These are phyloP conservation scores for Acacia acuminata DNA, from an alignment of 306 rosid species.

Conservation along the genomic window DNA sequence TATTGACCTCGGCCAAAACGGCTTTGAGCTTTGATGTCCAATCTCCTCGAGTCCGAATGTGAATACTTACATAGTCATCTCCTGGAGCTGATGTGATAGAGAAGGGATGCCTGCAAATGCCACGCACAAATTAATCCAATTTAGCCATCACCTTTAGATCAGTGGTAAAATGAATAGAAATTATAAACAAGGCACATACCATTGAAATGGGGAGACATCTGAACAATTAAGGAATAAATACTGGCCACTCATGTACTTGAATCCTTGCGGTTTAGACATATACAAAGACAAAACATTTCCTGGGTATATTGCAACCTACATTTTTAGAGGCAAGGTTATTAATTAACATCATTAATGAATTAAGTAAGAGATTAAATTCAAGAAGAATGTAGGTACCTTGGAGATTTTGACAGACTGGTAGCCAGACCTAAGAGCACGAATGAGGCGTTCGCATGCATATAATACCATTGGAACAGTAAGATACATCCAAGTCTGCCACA, in stretches of 20 bases:
- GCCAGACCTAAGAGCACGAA: conserved; percentile 75
- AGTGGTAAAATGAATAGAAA: too few species aligned
- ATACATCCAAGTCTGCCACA: conserved; percentile 81
- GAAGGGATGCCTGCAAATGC: conserved; percentile 82
- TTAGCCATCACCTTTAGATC: too few species aligned
- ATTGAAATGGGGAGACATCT: conserved; percentile 78
- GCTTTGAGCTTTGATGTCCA: conserved; percentile 77
- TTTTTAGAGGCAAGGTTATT: background rate
- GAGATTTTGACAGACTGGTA: conserved; percentile 56
- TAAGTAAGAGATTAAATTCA: background rate
- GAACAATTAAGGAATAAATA: conserved; percentile 90
- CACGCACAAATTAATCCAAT: background rate
- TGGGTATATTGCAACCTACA: conserved; percentile 82
- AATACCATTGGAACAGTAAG: conserved; percentile 68
- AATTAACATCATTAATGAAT: too few species aligned
- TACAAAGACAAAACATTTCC: conserved; percentile 85
- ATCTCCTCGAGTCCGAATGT: conserved; percentile 82
- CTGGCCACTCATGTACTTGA: conserved; percentile 92
- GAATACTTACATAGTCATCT: conserved; percentile 80
- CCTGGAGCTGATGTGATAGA: conserved; percentile 95
- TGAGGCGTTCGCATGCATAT: conserved; percentile 71
- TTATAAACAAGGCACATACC: conserved; percentile 10
- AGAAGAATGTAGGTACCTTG: conserved; percentile 41
- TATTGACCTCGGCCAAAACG: conserved; percentile 52
- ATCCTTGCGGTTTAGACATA: conserved; percentile 82